Evolutionary conservation across 2,329 filamentous ascomycete genomes (phyloP).

Genomic region (Cadophora gregata): DNA sequence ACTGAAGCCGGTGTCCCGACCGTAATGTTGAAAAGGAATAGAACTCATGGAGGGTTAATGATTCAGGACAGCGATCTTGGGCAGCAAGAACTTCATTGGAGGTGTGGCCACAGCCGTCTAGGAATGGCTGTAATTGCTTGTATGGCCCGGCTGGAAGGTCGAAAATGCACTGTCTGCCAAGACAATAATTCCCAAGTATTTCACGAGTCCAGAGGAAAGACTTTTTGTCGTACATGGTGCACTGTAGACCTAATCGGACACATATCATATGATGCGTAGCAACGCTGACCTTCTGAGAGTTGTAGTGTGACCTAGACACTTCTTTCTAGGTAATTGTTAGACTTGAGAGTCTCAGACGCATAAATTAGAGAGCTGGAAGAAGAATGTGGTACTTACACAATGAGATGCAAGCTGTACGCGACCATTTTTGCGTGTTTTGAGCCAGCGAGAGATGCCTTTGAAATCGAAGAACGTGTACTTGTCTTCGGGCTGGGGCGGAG

Average conservation of each 20-base stretch:
- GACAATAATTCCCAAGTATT: conserved; percentile 32
- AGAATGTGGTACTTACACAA: conserved; percentile 28
- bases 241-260: conserved; percentile 53
- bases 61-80: conserved; percentile 53
- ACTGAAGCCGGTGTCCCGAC: conserved; percentile 41
- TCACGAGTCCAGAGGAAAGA: conserved; percentile 27
- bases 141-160: conserved; percentile 43
- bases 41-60: conserved; percentile 60
- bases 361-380: conserved; percentile 17
- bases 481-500: conserved; percentile 6
- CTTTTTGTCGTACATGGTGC: conserved; percentile 47
- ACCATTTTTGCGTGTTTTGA: too few species aligned
- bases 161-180: conserved; percentile 49
- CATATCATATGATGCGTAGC: conserved; percentile 49
- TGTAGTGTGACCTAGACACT: conserved; percentile 45
- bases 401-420: conserved; percentile 2
- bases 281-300: conserved; percentile 34
- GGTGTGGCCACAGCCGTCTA: conserved; percentile 36
- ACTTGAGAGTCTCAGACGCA: too few species aligned
- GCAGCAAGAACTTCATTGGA: conserved; percentile 60
- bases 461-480: conserved; percentile 20
- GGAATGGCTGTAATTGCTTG: conserved; percentile 36
- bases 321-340: conserved; percentile 18
- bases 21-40: conserved; percentile 57
- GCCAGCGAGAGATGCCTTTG: conserved; percentile 13